Evolutionary conservation across 179 eudicot genomes (phyloP).

Genomic region (Beta lomatogona): DNA sequence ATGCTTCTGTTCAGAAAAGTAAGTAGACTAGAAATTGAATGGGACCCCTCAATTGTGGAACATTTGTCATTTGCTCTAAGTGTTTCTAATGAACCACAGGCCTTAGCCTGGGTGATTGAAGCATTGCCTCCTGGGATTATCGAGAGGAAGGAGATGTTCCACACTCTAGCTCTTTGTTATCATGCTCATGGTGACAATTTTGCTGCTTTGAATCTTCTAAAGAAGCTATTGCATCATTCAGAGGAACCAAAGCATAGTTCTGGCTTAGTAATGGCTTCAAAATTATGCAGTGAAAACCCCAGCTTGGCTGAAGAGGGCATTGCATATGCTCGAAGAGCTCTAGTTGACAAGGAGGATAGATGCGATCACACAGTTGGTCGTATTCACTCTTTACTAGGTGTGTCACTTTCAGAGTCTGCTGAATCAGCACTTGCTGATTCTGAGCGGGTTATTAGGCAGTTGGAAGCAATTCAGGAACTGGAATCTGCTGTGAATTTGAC

Average conservation of each 20-base stretch:
- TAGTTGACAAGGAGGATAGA: conserved; percentile 48
- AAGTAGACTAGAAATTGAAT: conserved; percentile 51
- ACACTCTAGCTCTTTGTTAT: conserved; percentile 74
- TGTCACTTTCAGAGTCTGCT: conserved; percentile 58
- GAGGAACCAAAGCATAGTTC: conserved; percentile 53
- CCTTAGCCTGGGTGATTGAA: conserved; percentile 73
- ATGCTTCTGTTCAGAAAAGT: conserved; percentile 65
- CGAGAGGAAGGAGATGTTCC: conserved; percentile 57
- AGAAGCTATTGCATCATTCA: conserved; percentile 49
- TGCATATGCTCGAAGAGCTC: conserved; percentile 61
- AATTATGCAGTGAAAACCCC: conserved; percentile 59
- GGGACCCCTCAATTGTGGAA: conserved; percentile 90
- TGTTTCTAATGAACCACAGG: conserved; percentile 54
- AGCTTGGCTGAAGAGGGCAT: conserved; percentile 64
- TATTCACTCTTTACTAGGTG: conserved; percentile 57
- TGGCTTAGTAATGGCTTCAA: conserved; percentile 67
- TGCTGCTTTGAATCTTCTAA: conserved; percentile 63
- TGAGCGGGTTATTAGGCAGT: conserved; percentile 55
- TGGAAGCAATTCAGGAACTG: conserved; percentile 65
- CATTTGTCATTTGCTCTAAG: conserved; percentile 84
- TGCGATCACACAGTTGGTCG: conserved; percentile 55
- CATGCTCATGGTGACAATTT: conserved; percentile 59
- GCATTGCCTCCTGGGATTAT: conserved; percentile 73
- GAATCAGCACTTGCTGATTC: conserved; percentile 48
- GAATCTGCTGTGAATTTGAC: conserved; percentile 63